phyloP scores from a whole-genome alignment of 768 basidiomycete species.

The Dentipellis sp. region DNA sequence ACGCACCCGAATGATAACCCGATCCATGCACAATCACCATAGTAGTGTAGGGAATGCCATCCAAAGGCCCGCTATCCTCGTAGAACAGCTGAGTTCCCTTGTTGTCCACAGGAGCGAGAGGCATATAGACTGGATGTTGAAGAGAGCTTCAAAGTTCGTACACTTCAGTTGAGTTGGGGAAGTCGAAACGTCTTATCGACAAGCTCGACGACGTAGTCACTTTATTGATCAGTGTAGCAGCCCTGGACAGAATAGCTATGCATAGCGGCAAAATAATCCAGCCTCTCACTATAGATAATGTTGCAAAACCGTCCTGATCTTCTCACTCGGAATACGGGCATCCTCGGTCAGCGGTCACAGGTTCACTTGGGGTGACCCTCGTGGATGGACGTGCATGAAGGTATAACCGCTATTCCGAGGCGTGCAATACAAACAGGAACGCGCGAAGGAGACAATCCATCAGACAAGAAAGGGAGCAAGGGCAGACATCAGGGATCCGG shows the following conservation, averaged over 20 bases:
- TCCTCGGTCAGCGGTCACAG: no score
- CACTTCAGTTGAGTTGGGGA: neutral
- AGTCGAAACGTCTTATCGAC: neutral
- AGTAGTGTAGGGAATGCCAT: constrained; percentile 6
- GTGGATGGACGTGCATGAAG: no score
- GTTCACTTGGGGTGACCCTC: no score
- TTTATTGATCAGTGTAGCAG: no score
- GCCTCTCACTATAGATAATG: neutral
- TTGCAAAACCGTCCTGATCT: neutral
- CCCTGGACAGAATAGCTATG: neutral
- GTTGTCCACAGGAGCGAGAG: neutral
- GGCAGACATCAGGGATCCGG: no score
- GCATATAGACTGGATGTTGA: constrained; percentile 4
- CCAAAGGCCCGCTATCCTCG: constrained; percentile 9
- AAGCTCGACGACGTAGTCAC: no score
- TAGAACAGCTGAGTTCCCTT: neutral
- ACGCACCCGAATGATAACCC: constrained; percentile 9
- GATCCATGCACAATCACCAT: constrained; percentile 14
- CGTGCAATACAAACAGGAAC: no score
- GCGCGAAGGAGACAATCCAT: no score
- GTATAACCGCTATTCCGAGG: no score
- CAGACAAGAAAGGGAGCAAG: no score
- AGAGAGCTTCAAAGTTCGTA: neutral
- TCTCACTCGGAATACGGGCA: no score
- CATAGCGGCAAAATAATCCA: neutral